These are phyloP conservation scores for Verruconis gallopava DNA, from an alignment of 2,329 filamentous ascomycete species.

Conservation along the genomic window DNA sequence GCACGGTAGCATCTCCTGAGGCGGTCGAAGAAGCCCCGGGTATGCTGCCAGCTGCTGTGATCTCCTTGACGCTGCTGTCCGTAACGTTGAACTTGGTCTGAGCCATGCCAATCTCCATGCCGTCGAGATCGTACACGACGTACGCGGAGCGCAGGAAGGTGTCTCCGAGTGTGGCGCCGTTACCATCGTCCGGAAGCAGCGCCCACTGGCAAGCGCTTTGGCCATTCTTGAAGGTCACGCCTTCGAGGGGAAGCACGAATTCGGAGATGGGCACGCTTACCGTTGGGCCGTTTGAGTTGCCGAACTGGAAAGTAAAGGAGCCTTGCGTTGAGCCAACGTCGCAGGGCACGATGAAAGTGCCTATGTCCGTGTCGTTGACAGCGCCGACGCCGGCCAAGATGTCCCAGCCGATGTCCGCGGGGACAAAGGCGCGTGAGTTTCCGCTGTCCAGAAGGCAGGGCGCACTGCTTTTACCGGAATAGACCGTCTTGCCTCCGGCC, in stretches of 20 bases:
- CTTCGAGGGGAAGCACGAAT: constrained; percentile 7
- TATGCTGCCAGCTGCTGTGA: constrained; percentile 35
- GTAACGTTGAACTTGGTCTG: constrained; percentile 48
- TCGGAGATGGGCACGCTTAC: constrained; percentile 4
- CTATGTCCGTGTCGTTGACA: constrained; percentile 26
- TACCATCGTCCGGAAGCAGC: constrained; percentile 37
- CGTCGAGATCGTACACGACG: constrained; percentile 47
- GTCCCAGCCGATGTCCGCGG: constrained; percentile 41
- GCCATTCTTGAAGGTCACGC: constrained; percentile 1
- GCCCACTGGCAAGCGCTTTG: constrained; percentile 20
- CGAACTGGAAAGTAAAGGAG: constrained; percentile 46
- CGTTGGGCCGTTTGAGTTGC: constrained; percentile 21
- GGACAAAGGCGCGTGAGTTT: constrained; percentile 57
- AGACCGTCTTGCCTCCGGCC: constrained; percentile 30
- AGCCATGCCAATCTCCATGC: constrained; percentile 47
- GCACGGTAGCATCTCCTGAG: constrained; percentile 3
- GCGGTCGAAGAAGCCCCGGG: constrained; percentile 34
- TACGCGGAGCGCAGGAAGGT: constrained; percentile 51
- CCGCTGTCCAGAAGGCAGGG: constrained; percentile 61
- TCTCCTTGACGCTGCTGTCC: constrained; percentile 38
- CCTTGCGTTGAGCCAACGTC: constrained; percentile 32
- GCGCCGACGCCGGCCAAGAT: constrained; percentile 30
- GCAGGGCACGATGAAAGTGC: constrained; percentile 42
- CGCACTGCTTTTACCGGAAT: constrained; percentile 21
- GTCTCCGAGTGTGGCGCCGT: constrained; percentile 42